phyloP scores from a whole-genome alignment of 208 protist species.

The Novymonas esmeraldas region DNA sequence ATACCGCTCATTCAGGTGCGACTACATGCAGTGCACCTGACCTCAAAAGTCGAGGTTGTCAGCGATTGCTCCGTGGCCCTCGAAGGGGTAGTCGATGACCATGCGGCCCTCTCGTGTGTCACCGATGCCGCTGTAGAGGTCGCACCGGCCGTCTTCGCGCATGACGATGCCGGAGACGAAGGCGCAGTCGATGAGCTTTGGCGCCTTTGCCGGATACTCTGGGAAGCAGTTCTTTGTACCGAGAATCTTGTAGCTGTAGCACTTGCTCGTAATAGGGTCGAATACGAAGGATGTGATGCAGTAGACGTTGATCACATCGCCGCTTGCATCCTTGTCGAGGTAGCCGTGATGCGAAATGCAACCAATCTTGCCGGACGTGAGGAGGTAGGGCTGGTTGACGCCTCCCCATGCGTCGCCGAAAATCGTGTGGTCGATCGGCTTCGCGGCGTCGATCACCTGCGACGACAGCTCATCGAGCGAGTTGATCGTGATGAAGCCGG shows the following conservation, averaged over 20 bases:
- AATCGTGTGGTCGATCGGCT: conserved; percentile 61
- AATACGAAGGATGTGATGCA: conserved; percentile 70
- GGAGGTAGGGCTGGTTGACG: conserved; percentile 64
- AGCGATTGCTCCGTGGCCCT: conserved; percentile 55
- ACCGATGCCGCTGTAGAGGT: conserved; percentile 72
- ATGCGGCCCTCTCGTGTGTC: conserved; percentile 69
- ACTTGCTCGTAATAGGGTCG: conserved; percentile 50
- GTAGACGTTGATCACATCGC: conserved; percentile 52
- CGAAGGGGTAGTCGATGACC: conserved; percentile 71
- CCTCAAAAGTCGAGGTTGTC: conserved; percentile 49
- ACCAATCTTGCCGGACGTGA: conserved; percentile 50
- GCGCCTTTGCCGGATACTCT: conserved; percentile 53
- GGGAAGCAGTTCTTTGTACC: conserved; percentile 68
- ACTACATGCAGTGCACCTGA: not conserved
- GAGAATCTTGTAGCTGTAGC: conserved; percentile 61
- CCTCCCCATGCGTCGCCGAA: conserved; percentile 67
- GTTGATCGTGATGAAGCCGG: conserved; percentile 56
- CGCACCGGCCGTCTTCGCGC: conserved; percentile 67
- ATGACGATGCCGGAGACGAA: conserved; percentile 70
- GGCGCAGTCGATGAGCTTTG: conserved; percentile 61
- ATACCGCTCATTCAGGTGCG: too few relatives aligned
- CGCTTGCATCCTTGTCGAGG: conserved; percentile 35
- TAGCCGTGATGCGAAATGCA: conserved; percentile 74
- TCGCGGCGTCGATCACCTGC: conserved; percentile 47
- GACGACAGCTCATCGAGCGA: conserved; percentile 48